phyloP scores from a whole-genome alignment of 495 filamentous ascomycete species.

The Podospora anserina region DNA sequence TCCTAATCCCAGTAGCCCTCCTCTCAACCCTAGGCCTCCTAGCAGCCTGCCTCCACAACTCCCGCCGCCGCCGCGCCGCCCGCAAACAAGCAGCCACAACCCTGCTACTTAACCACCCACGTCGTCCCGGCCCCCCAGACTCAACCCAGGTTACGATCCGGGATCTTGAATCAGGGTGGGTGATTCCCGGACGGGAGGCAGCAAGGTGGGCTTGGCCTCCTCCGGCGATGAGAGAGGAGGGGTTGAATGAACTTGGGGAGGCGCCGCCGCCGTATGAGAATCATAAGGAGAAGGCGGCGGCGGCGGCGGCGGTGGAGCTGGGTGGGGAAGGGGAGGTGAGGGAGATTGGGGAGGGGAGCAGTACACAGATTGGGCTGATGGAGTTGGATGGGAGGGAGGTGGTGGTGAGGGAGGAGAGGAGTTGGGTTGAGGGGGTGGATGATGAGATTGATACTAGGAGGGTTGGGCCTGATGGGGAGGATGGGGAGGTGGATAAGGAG shows the following conservation, averaged over 20 bases:
- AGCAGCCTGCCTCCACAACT: slow-evolving; percentile 19
- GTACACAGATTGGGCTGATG: not conserved
- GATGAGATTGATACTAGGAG: not conserved
- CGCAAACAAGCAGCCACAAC: not conserved
- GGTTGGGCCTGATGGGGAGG: not conserved
- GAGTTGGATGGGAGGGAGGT: not conserved
- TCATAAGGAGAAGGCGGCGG: not conserved
- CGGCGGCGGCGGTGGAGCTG: not conserved
- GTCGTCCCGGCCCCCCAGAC: not conserved
- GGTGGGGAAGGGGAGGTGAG: not conserved
- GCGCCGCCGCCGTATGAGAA: slow-evolving; percentile 54
- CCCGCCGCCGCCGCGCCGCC: slow-evolving; percentile 14
- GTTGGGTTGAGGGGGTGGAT: not conserved
- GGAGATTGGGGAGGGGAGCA: not conserved
- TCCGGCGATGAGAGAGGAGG: slow-evolving; percentile 37
- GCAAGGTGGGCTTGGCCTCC: not conserved
- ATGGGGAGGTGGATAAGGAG: not conserved
- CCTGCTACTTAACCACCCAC: not conserved
- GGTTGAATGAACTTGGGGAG: slow-evolving; percentile 57
- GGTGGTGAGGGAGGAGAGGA: not conserved
- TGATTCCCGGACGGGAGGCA: not conserved
- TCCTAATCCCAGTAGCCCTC: slow-evolving; percentile 27
- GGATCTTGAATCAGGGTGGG: not conserved
- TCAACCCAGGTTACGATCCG: not conserved
- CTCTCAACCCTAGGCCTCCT: slow-evolving; percentile 19